Conservation (phyloP, 441 rosid species). For the Brassica hybrid region DNA sequence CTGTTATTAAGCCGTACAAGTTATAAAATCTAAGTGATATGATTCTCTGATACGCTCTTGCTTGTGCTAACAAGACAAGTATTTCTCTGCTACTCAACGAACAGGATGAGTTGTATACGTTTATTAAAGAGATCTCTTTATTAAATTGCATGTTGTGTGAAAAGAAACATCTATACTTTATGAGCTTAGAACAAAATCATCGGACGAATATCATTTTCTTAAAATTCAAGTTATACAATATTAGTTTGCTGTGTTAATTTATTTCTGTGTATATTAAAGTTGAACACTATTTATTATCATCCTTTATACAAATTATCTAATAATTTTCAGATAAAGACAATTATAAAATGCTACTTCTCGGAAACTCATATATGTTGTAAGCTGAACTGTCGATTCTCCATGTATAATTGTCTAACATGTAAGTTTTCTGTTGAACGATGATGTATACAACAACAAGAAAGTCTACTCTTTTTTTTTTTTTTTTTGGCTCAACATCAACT, state of each 20-base stretch:
- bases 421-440: neutral
- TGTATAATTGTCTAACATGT: neutral
- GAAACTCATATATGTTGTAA: neutral
- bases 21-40: slow-evolving; percentile 13
- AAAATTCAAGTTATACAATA: neutral
- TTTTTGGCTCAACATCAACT: no score
- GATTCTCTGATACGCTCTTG: slow-evolving; percentile 38
- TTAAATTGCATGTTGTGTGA: neutral
- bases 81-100: slow-evolving; percentile 17
- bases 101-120: slow-evolving; percentile 18
- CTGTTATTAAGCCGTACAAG: slow-evolving; percentile 38
- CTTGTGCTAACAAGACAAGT: slow-evolving; percentile 4
- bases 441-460: slow-evolving; percentile 1
- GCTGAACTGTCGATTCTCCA: neutral
- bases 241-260: neutral
- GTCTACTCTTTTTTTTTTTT: no score
- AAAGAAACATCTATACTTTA: slow-evolving; percentile 9
- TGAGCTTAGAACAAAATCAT: neutral
- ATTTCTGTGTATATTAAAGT: neutral
- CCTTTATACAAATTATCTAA: neutral
- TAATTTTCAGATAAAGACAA: neutral
- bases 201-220: neutral
- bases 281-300: neutral
- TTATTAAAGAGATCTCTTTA: neutral
- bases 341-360: neutral